phyloP scores from a whole-genome alignment of 1,284 basidiomycete species.

The Sanguinoderma infundibulare region DNA sequence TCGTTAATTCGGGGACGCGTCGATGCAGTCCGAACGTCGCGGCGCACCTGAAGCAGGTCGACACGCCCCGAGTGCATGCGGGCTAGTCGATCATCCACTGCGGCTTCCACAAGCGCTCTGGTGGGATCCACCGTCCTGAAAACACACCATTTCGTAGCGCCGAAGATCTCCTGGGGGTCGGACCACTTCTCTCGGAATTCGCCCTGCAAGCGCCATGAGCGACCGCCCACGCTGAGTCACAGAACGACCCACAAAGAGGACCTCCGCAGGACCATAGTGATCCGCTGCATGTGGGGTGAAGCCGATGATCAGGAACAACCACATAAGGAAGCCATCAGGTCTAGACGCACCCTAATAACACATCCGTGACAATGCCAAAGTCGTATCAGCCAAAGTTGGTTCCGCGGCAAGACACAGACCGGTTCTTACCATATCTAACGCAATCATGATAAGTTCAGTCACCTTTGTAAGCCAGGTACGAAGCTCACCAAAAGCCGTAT shows the following conservation, averaged over 20 bases:
- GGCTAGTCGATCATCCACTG: conserved; percentile 67
- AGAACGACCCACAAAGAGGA: conserved; percentile 60
- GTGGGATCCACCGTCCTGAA: conserved; percentile 62
- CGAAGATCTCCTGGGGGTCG: conserved; percentile 52
- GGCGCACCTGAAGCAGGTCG: conserved; percentile 73
- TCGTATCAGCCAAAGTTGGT: neutral
- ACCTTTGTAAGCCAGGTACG: neutral
- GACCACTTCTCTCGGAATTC: conserved; percentile 60
- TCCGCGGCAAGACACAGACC: neutral
- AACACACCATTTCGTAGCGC: conserved; percentile 85
- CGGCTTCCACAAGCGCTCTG: conserved; percentile 61
- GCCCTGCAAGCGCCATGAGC: conserved; percentile 49
- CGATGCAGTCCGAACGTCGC: neutral
- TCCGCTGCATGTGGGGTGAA: conserved; percentile 57
- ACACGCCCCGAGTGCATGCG: conserved; percentile 54
- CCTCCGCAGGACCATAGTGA: conserved; percentile 81
- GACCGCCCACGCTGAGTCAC: neutral
- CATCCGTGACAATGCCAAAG: neutral
- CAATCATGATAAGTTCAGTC: neutral
- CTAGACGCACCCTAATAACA: conserved; percentile 22
- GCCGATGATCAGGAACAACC: neutral
- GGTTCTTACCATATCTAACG: conserved; percentile 43
- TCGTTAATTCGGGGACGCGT: neutral
- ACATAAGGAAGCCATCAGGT: neutral
- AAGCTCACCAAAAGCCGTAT: conserved; percentile 58